Evolutionary conservation across 208 protist species (phyloP), one percentile per base, ranked within the genome.

Genomic region (Tritrichomonas musculus): DNA sequence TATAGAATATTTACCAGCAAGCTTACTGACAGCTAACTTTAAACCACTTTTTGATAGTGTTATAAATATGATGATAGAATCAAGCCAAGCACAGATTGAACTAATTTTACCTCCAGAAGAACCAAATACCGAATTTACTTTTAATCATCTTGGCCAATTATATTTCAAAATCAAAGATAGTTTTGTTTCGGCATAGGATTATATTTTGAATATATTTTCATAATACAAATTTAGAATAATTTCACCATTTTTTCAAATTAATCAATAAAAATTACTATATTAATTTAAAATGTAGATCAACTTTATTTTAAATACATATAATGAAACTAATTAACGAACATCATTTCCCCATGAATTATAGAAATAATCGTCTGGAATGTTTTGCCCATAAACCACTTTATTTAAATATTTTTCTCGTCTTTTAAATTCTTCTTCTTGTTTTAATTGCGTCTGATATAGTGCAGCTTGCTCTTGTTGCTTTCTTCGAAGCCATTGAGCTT

Each of bases 351-450:
- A 88, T 57, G 33, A 22, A 33, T 88, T 49, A 57, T 88, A 88
- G n/a, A 47, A 88, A 33, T 41, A 88, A 17, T 88, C 77, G 39
- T 88, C 77, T 57, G 77, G 77, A n/a, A 88, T 27, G n/a, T 88
- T 88, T 55, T 25, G 53, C 30, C 73, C 73, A 36, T 88, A 88
- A 8, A 88, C 5, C 20, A 41, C 77, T 27, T 88, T 88, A 57
- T 88, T 88, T 17, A 47, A 47, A 27, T 88, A 88, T 88, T 17
- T 53, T 36, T 88, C 25, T 2, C 25, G 41, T 60, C 33, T n/a
- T 17, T 33, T 57, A 27, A 57, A 57, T 60, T 88, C 41, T 11
- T 53, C 47, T n/a, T 88, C 17, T 49, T 88, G 77, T 88, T 30
- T 53, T 14, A 47, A 33, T 27, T 57, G 77, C n/a, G 41, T 44